Conservation (phyloP, 1,284 basidiomycete species). For the Termitomyces sp. region DNA sequence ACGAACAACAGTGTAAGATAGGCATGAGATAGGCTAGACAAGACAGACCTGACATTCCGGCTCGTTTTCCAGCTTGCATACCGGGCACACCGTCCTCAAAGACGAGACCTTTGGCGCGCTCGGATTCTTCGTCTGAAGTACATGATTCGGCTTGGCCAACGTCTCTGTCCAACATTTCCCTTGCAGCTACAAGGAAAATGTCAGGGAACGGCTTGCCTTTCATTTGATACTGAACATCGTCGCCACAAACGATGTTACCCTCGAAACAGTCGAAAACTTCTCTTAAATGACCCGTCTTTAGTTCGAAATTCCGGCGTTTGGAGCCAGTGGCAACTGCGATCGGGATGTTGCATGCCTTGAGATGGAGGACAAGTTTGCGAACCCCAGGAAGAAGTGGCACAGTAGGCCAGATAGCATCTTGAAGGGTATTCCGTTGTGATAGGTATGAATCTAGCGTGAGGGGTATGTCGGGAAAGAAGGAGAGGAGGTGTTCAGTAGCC, state of each 20-base stretch:
- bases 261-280: slow-evolving; percentile 58
- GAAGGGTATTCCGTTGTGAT: slow-evolving; percentile 45
- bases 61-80: slow-evolving; percentile 69
- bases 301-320: slow-evolving; percentile 52
- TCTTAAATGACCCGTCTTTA: slow-evolving; percentile 57
- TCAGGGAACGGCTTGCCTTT: slow-evolving; percentile 70
- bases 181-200: slow-evolving; percentile 67
- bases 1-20: background rate
- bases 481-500: slow-evolving; percentile 61
- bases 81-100: slow-evolving; percentile 75
- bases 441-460: slow-evolving; percentile 59
- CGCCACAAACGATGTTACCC: slow-evolving; percentile 60
- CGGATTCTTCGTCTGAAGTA: slow-evolving; percentile 35
- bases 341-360: slow-evolving; percentile 59
- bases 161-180: slow-evolving; percentile 43
- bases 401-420: slow-evolving; percentile 63
- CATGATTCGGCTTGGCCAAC: slow-evolving; percentile 46
- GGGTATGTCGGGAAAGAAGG: slow-evolving; percentile 67
- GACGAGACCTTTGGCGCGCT: slow-evolving; percentile 59
- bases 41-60: slow-evolving; percentile 72
- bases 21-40: slow-evolving; percentile 2
- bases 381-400: slow-evolving; percentile 66
- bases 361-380: slow-evolving; percentile 58
- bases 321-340: slow-evolving; percentile 77
- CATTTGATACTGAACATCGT: slow-evolving; percentile 47